A percentile compares a stretch with the other conserved stretches of the same genome.
Conservation (phyloP, 2,329 filamentous ascomycete species). For the Grosmannia huntii region DNA sequence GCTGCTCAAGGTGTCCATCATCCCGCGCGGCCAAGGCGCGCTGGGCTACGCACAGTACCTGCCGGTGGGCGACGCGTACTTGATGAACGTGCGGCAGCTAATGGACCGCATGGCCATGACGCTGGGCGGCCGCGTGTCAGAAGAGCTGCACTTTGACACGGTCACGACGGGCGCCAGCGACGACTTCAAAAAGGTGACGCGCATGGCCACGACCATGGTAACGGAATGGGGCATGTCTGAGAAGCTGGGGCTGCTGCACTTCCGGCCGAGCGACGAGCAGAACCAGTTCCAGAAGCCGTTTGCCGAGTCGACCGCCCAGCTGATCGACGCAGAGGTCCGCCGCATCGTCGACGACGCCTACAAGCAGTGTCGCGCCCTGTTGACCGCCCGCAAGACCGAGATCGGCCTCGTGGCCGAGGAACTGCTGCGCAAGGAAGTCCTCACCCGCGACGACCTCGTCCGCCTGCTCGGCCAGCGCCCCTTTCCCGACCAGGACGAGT, state of each 20-base stretch:
- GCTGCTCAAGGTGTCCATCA: constrained; percentile 95
- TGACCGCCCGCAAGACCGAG: constrained; percentile 77
- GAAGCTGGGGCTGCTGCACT: constrained; percentile 87
- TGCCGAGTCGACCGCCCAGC: constrained; percentile 82
- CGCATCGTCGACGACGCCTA: constrained; percentile 89
- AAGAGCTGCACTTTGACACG: constrained; percentile 93
- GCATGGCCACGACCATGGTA: constrained; percentile 94
- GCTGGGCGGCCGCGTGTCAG: constrained; percentile 83
- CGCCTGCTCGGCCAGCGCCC: constrained; percentile 73
- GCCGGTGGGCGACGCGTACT: constrained; percentile 79
- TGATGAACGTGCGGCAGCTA: constrained; percentile 90
- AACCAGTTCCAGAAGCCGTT: constrained; percentile 88
- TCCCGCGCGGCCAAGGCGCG: constrained; percentile 85
- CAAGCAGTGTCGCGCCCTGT: constrained; percentile 72
- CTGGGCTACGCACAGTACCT: constrained; percentile 95
- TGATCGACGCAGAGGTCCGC: constrained; percentile 84
- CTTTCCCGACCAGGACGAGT: constrained; percentile 77
- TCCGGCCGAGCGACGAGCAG: constrained; percentile 55
- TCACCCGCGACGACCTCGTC: constrained; percentile 85
- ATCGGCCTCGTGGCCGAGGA: constrained; percentile 88
- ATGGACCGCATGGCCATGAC: constrained; percentile 99
- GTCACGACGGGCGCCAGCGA: constrained; percentile 92
- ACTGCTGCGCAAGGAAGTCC: constrained; percentile 79
- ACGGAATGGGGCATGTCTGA: constrained; percentile 99
- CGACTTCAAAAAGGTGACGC: constrained; percentile 96